phyloP scores from a whole-genome alignment of 306 rosid species.

The Pachyrhizus erosus region DNA sequence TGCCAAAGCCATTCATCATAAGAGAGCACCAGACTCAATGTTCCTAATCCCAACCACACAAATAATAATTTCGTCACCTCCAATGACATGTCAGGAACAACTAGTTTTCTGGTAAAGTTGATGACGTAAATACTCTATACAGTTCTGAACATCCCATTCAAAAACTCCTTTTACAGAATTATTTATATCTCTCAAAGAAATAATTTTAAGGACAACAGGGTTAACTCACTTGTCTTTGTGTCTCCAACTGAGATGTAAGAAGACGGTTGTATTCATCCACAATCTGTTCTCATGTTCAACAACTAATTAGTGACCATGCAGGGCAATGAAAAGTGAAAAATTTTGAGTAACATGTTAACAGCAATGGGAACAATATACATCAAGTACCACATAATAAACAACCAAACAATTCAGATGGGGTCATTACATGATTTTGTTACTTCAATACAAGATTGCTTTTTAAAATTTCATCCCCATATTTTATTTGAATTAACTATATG shows the following conservation, averaged over 20 bases:
- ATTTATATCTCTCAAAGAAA: constrained; percentile 25
- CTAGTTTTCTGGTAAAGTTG: constrained; percentile 20
- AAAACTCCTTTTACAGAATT: constrained; percentile 13
- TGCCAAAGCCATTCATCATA: constrained; percentile 25
- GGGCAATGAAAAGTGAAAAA: constrained; percentile 8
- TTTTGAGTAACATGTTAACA: constrained; percentile 24
- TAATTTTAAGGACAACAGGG: constrained; percentile 27
- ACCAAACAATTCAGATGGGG: not conserved
- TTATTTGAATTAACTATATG: constrained; percentile 26
- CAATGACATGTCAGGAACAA: constrained; percentile 13
- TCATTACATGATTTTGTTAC: constrained; percentile 7
- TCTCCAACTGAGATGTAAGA: constrained; percentile 87
- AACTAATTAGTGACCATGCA: constrained; percentile 42
- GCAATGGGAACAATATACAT: constrained; percentile 21
- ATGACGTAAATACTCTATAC: constrained; percentile 25
- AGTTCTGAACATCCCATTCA: constrained; percentile 11
- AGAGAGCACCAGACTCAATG: constrained; percentile 10
- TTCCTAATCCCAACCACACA: constrained; percentile 15
- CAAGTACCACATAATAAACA: constrained; percentile 4
- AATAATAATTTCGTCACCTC: constrained; percentile 29
- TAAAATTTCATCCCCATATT: not conserved
- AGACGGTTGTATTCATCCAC: constrained; percentile 90
- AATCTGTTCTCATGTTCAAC: constrained; percentile 66
- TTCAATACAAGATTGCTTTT: not conserved
- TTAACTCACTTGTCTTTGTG: constrained; percentile 83